These are phyloP conservation scores for Erucastrum elatum DNA, from an alignment of 345 rosid species.

Conservation along the genomic window DNA sequence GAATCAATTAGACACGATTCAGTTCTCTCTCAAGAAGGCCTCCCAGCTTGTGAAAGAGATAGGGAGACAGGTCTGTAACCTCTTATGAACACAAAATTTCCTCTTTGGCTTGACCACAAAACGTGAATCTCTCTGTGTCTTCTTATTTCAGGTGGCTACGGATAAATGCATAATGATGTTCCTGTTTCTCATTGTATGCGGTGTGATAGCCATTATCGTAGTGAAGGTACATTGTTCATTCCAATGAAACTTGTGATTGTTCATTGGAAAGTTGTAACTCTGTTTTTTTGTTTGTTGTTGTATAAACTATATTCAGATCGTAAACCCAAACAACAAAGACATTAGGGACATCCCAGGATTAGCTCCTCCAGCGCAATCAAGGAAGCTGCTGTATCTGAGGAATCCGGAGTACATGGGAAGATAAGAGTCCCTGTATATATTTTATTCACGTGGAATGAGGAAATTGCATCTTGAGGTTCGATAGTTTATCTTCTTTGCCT, in stretches of 20 bases:
- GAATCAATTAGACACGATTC: slow-evolving; percentile 95
- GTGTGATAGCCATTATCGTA: slow-evolving; percentile 87
- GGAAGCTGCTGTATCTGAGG: slow-evolving; percentile 73
- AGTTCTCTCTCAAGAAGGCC: slow-evolving; percentile 96
- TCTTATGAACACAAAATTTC: no score
- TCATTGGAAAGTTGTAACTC: slow-evolving; percentile 17
- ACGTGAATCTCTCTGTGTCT: slow-evolving; percentile 14
- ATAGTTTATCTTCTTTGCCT: slow-evolving; percentile 1
- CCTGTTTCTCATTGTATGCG: slow-evolving; percentile 83
- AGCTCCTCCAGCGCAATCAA: slow-evolving; percentile 95
- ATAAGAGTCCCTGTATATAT: slow-evolving; percentile 29
- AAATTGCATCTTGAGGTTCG: slow-evolving; percentile 33
- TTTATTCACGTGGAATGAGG: slow-evolving; percentile 20
- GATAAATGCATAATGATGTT: slow-evolving; percentile 98
- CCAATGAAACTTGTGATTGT: slow-evolving; percentile 16
- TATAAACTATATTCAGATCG: slow-evolving; percentile 56
- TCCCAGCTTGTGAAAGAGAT: slow-evolving; percentile 98
- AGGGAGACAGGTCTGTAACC: slow-evolving; percentile 98
- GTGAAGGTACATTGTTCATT: slow-evolving; percentile 69
- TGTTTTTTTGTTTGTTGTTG: neutral
- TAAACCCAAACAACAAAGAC: slow-evolving; percentile 84
- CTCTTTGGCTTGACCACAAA: neutral
- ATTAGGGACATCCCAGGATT: slow-evolving; percentile 96
- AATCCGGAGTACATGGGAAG: slow-evolving; percentile 35
- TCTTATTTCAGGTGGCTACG: slow-evolving; percentile 73